phyloP scores from a whole-genome alignment of 2,329 filamentous ascomycete genomes.

The Paraphoma sp. region DNA sequence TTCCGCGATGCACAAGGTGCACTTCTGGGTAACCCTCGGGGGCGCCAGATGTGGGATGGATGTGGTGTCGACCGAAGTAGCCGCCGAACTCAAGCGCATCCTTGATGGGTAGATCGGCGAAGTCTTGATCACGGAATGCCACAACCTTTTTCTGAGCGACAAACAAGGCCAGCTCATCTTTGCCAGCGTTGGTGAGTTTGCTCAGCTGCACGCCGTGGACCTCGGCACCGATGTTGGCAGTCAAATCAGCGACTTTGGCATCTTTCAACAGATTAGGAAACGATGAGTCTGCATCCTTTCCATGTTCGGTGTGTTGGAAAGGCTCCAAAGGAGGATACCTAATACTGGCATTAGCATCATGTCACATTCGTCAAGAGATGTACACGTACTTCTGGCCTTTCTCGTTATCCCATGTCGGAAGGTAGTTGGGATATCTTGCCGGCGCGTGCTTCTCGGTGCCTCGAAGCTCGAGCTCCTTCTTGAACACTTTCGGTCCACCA shows the following conservation, averaged over 20 bases:
- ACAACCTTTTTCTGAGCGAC: constrained; percentile 78
- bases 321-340: constrained; percentile 69
- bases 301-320: constrained; percentile 77
- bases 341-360: neutral
- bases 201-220: constrained; percentile 75
- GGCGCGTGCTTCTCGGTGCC: constrained; percentile 61
- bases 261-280: constrained; percentile 71
- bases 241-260: constrained; percentile 66
- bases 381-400: constrained; percentile 3
- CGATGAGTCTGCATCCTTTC: constrained; percentile 73
- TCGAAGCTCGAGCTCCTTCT: constrained; percentile 60
- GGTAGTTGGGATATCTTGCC: constrained; percentile 73
- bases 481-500: constrained; percentile 50
- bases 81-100: constrained; percentile 72
- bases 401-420: constrained; percentile 74
- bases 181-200: constrained; percentile 70
- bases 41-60: constrained; percentile 79
- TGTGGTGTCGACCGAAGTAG: constrained; percentile 83
- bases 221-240: constrained; percentile 76
- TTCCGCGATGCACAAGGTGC: constrained; percentile 78
- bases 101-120: constrained; percentile 69
- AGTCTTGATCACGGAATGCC: constrained; percentile 77
- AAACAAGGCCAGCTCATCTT: constrained; percentile 77
- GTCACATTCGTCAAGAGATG: neutral
- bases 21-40: constrained; percentile 76